Percentiles rank a stretch among this genome's conserved stretches.
Conservation (phyloP, 805 yeast species). For the Wickerhamiella lipophila region DNA sequence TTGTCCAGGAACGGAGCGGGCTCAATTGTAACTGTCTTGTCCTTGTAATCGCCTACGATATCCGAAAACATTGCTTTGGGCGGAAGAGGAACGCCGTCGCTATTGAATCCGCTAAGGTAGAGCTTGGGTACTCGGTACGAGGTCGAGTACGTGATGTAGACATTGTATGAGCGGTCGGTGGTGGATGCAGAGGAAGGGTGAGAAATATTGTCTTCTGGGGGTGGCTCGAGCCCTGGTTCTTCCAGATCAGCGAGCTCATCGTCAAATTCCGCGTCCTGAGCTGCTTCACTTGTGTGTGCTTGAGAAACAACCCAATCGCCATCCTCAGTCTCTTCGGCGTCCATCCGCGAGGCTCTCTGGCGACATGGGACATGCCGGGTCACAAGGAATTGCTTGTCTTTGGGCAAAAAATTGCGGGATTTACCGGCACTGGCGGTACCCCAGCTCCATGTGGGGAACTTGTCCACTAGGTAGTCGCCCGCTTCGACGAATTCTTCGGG, state of each 20-base stretch:
- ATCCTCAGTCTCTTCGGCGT: constrained; percentile 31
- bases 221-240: constrained; percentile 33
- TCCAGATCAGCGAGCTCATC: constrained; percentile 28
- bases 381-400: constrained; percentile 73
- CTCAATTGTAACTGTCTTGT: constrained; percentile 94
- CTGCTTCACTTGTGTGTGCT: constrained; percentile 18
- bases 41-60: constrained; percentile 78
- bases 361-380: constrained; percentile 83
- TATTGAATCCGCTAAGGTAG: constrained; percentile 76
- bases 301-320: constrained; percentile 30
- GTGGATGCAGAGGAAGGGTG: background rate
- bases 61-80: constrained; percentile 93
- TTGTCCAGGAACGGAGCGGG: constrained; percentile 70
- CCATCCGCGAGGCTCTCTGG: constrained; percentile 49
- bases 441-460: constrained; percentile 98
- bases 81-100: constrained; percentile 70
- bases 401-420: constrained; percentile 61
- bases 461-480: constrained; percentile 81
- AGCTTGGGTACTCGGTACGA: constrained; percentile 92
- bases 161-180: constrained; percentile 41
- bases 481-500: constrained; percentile 93
- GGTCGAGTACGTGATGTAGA: constrained; percentile 85
- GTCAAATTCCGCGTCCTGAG: constrained; percentile 17
- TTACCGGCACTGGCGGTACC: constrained; percentile 40
- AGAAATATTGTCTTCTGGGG: constrained; percentile 21